These are phyloP conservation scores for Sporothrix inflata DNA, from an alignment of 2,329 filamentous ascomycete species.

Conservation along the genomic window DNA sequence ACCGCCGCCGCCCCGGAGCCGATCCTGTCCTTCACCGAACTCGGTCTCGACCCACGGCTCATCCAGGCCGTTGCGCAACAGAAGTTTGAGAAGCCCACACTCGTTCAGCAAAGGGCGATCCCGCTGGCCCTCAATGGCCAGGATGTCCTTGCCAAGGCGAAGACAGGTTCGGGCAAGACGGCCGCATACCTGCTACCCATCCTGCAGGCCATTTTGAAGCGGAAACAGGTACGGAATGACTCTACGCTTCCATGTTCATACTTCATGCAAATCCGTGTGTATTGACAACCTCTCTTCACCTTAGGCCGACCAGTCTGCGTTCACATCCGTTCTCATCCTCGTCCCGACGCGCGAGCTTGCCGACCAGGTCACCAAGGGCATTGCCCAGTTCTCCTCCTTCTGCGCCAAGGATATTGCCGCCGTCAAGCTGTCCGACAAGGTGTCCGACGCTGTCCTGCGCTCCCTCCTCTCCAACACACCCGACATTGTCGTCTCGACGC, in stretches of 20 bases:
- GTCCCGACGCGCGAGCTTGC: constrained; percentile 95
- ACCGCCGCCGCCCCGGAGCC: constrained; percentile 37
- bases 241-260: neutral
- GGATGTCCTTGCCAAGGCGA: constrained; percentile 88
- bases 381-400: constrained; percentile 77
- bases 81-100: constrained; percentile 83
- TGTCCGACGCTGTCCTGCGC: constrained; percentile 84
- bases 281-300: neutral
- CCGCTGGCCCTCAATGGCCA: constrained; percentile 84
- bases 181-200: constrained; percentile 92
- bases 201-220: constrained; percentile 79
- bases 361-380: constrained; percentile 81
- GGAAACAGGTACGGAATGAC: constrained; percentile 55
- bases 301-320: constrained; percentile 54
- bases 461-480: constrained; percentile 83
- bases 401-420: constrained; percentile 82
- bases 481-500: constrained; percentile 89
- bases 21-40: constrained; percentile 66
- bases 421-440: constrained; percentile 87
- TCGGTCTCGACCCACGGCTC: constrained; percentile 82
- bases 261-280: neutral
- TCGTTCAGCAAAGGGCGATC: constrained; percentile 84
- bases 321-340: constrained; percentile 79
- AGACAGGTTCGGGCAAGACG: constrained; percentile 96
- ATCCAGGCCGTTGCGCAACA: constrained; percentile 84